phyloP scores from a whole-genome alignment of 805 yeast species.

The Candida krabiensis region DNA sequence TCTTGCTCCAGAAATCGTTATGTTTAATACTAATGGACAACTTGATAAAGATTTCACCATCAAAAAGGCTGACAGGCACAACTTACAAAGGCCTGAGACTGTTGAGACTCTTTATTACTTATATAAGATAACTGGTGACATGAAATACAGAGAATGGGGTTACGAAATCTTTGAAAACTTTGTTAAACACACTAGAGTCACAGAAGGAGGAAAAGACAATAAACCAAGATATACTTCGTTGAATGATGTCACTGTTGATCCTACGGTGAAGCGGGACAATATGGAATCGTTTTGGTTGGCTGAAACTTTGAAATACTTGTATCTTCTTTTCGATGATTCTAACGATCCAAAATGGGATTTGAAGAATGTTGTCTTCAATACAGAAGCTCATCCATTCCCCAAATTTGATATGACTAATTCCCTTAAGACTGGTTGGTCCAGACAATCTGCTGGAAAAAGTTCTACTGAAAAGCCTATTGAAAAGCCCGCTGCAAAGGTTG shows the following conservation, averaged over 20 bases:
- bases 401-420: conserved; percentile 49
- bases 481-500: neutral
- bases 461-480: neutral
- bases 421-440: conserved; percentile 64
- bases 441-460: conserved; percentile 23
- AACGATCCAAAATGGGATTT: conserved; percentile 58
- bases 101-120: conserved; percentile 83
- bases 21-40: conserved; percentile 61
- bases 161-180: conserved; percentile 79
- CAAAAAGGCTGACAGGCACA: conserved; percentile 74
- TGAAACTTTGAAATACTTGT: conserved; percentile 85
- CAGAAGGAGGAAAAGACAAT: conserved; percentile 47
- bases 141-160: conserved; percentile 85
- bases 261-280: conserved; percentile 59
- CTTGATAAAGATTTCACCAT: conserved; percentile 58
- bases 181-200: conserved; percentile 54
- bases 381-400: conserved; percentile 96
- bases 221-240: conserved; percentile 56
- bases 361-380: conserved; percentile 73
- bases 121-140: conserved; percentile 77
- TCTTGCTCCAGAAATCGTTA: conserved; percentile 84
- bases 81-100: conserved; percentile 90
- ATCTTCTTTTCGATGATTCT: conserved; percentile 73
- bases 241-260: conserved; percentile 62
- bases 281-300: conserved; percentile 94